phyloP scores from a whole-genome alignment of 208 protist species.

The Trypanosomatidae sp. region DNA sequence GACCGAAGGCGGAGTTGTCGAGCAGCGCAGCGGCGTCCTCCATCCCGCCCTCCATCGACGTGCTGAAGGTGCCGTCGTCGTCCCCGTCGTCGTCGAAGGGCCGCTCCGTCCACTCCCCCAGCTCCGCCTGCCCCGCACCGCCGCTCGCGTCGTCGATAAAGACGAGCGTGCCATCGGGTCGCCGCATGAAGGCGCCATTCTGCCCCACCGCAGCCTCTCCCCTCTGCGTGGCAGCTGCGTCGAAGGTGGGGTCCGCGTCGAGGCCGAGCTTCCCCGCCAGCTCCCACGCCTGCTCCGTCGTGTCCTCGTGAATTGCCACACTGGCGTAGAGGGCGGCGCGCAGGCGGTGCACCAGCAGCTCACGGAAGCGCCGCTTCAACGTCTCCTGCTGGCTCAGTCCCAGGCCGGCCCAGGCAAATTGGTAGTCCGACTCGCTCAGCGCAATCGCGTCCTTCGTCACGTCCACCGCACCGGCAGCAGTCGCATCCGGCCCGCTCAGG shows the following conservation, averaged over 20 bases:
- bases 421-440: slow-evolving; percentile 17
- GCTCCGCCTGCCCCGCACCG: neutral
- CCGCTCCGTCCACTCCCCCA: slow-evolving; percentile 8
- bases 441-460: too few species aligned
- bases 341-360: slow-evolving; percentile 23
- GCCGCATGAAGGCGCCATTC: slow-evolving; percentile 18
- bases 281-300: slow-evolving; percentile 15
- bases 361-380: slow-evolving; percentile 20
- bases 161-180: slow-evolving; percentile 16
- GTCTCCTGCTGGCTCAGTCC: slow-evolving; percentile 14
- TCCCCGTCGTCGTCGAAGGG: slow-evolving; percentile 1
- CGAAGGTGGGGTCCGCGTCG: neutral
- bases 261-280: neutral
- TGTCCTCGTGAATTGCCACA: slow-evolving; percentile 7
- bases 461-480: too few species aligned
- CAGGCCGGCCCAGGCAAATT: slow-evolving; percentile 16
- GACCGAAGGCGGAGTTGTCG: too few species aligned
- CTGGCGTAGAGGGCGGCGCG: slow-evolving; percentile 26
- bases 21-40: too few species aligned
- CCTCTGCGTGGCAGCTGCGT: too few species aligned
- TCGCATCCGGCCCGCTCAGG: too few species aligned
- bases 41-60: too few species aligned
- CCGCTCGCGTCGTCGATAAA: slow-evolving; percentile 6
- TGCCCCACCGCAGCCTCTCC: too few species aligned
- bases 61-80: too few species aligned